Conservation (phyloP, 1,284 basidiomycete species). For the Puccinia hordei region DNA sequence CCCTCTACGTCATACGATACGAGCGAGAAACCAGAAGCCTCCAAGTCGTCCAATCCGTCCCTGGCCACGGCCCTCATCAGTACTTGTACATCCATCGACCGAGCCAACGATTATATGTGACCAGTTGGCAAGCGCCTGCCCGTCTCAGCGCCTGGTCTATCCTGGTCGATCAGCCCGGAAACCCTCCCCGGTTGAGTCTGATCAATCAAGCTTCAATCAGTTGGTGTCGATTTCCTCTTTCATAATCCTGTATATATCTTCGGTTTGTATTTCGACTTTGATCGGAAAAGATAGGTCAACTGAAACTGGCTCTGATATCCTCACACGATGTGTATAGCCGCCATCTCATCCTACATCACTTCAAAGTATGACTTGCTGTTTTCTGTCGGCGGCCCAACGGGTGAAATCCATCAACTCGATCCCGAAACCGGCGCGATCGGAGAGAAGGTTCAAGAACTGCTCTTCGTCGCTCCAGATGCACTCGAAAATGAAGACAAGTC, state of each 20-base stretch:
- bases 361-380: conserved; percentile 53
- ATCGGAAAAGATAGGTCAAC: background rate
- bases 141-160: conserved; percentile 55
- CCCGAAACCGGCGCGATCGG: conserved; percentile 52
- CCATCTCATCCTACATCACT: conserved; percentile 53
- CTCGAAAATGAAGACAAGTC: conserved; percentile 51
- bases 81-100: conserved; percentile 21
- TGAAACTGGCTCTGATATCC: conserved; percentile 53
- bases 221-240: background rate
- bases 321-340: conserved; percentile 52
- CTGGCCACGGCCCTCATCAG: conserved; percentile 33
- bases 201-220: conserved; percentile 25
- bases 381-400: conserved; percentile 56
- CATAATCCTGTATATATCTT: background rate
- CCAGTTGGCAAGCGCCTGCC: conserved; percentile 54
- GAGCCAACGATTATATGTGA: conserved; percentile 54
- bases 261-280: background rate
- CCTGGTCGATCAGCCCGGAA: background rate
- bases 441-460: conserved; percentile 53
- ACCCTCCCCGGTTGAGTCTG: background rate
- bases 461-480: conserved; percentile 53
- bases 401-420: conserved; percentile 55
- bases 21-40: background rate
- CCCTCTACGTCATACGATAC: conserved; percentile 19
- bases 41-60: background rate